Percentiles rank a stretch among this genome's conserved stretches.
phyloP scores from a whole-genome alignment of 495 filamentous ascomycete species.

The Parathielavia appendiculata region DNA sequence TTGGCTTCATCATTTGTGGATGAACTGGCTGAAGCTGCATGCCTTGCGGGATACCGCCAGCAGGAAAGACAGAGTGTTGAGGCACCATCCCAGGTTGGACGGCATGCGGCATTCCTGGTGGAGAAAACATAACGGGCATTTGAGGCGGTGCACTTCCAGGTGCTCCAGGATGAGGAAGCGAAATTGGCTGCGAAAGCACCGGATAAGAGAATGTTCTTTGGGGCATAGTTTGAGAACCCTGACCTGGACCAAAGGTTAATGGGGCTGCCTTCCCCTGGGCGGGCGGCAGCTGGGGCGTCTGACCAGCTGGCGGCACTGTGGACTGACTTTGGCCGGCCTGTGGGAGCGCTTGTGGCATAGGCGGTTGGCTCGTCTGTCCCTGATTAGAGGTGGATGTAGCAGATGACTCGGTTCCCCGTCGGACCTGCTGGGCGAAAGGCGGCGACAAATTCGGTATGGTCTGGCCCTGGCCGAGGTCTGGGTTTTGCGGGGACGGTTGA shows the following conservation, averaged over 20 bases:
- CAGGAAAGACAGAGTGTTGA: constrained; percentile 1
- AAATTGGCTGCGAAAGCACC: neutral
- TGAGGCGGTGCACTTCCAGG: constrained; percentile 14
- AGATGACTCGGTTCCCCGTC: neutral
- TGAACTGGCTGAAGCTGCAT: constrained; percentile 4
- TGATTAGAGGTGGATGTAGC: neutral
- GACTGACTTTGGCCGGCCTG: neutral
- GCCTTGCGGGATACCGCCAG: neutral
- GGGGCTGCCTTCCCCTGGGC: neutral
- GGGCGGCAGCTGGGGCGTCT: neutral
- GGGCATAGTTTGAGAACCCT: neutral
- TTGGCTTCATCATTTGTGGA: constrained; percentile 10
- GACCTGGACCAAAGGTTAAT: neutral
- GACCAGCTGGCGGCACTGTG: neutral
- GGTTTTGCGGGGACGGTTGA: neutral
- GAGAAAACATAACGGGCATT: constrained; percentile 8
- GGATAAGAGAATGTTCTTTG: constrained; percentile 1
- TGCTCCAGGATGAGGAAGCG: constrained; percentile 5
- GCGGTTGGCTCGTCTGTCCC: neutral
- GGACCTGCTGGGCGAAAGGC: neutral
- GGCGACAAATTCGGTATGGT: neutral
- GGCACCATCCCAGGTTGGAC: constrained; percentile 2
- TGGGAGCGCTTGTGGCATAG: neutral
- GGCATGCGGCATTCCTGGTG: neutral
- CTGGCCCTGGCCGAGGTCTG: neutral